Base-by-base conservation (phyloP, 306 rosid genomes). In the Cucumis cinereus region DNA sequence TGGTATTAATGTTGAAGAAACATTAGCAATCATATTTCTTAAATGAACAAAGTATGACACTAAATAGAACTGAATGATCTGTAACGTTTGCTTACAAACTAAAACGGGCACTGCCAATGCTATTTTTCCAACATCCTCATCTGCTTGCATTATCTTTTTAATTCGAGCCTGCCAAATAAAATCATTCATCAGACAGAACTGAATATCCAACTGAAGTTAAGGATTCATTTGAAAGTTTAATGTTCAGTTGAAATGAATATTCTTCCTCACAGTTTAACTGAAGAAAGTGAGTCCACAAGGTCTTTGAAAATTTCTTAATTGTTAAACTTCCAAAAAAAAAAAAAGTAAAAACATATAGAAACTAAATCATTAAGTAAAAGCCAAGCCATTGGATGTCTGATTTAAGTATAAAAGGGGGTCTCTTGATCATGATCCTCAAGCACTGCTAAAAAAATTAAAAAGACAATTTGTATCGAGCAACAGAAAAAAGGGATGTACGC, bases 101-200 rank as follows among this genome's bases (percentile, higher is more conserved):
- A 93, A 88, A 86, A 93, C 98, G 38, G 98, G 98, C 56, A 93
- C 98, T 10, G 98, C 98, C 49, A 84, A 77, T 24, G 98, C 98
- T 87, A 93, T 91, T 87, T 93, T 93, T 53, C 98, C 98, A 78
- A 93, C 92, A 73, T 93, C 98, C 79, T 93, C 97, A 75, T 93
- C 98, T 35, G 98, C 96, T 91, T 93, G 98, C 97, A 93, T 93
- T 71, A 91, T 93, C 85, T 93, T 93, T 85, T 93, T 93, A 24
- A 93, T 93, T 30, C 97, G 90, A 76, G 93, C 96, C 98, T 93
- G 87, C 77, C 74, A 82, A 61, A 73, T 78, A 52, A 36, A 52
- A 55, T 23, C 52, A 62, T 79, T 38, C 62, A 77, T 85, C 74
- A 82, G 83, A 77, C 64, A 67, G 12, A 40, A 75, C 76, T 23